A percentile compares a stretch with the other conserved stretches of the same genome.
Conservation (phyloP, 1,139 yeast genomes). For the Kodamaea sp. region DNA sequence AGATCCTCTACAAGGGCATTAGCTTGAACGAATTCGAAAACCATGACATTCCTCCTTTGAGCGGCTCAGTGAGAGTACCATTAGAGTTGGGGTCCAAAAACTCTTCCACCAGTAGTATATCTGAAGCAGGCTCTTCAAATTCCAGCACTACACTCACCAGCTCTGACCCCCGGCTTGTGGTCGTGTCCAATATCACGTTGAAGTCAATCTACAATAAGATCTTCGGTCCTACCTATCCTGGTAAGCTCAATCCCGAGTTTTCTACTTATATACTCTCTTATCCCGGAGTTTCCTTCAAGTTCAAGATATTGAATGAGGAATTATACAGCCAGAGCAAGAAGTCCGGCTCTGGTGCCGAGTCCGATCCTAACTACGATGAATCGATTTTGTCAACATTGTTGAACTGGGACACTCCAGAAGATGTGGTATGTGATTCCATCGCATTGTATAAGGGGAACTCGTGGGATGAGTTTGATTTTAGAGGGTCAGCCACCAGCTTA, state of each 20-base stretch:
- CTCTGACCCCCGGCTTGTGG: conserved; percentile 4
- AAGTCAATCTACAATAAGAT: conserved; percentile 53
- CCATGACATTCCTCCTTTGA: conserved; percentile 3
- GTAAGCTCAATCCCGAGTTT: conserved; percentile 25
- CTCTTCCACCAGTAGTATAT: conserved; percentile 6
- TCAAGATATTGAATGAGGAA: conserved; percentile 22
- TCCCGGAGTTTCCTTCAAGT: conserved; percentile 56
- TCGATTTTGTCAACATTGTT: conserved; percentile 31
- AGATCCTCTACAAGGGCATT: conserved; percentile 35
- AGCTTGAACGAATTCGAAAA: conserved; percentile 26
- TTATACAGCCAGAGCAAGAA: conserved; percentile 18
- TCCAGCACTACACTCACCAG: conserved; percentile 8
- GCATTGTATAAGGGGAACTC: conserved; percentile 36
- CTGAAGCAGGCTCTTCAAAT: conserved; percentile 4
- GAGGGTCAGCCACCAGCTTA: not conserved
- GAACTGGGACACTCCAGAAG: conserved; percentile 31
- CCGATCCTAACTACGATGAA: conserved; percentile 18
- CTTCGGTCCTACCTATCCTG: conserved; percentile 68
- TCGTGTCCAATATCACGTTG: conserved; percentile 24
- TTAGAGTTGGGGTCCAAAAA: conserved; percentile 1
- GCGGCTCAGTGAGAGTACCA: conserved; percentile 2
- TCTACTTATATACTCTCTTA: conserved; percentile 47
- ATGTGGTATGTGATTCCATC: conserved; percentile 38
- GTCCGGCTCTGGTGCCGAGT: conserved; percentile 5
- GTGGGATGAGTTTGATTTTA: conserved; percentile 25